These are phyloP conservation scores for Colletotrichum tofieldiae DNA, from an alignment of 2,329 filamentous ascomycete species.

Conservation along the genomic window DNA sequence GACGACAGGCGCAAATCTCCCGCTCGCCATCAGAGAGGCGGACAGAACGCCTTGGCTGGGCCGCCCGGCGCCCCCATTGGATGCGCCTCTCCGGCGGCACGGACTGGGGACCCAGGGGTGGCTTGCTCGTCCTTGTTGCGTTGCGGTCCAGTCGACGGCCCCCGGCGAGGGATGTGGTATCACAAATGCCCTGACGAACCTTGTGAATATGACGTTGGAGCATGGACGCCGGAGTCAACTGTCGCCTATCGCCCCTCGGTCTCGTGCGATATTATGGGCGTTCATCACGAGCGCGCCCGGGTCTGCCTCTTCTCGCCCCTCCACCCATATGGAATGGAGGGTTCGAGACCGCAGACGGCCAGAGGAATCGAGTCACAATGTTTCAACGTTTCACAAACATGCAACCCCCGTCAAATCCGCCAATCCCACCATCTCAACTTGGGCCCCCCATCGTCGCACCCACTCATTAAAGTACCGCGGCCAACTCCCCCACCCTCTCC, in stretches of 20 bases:
- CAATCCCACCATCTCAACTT: neutral
- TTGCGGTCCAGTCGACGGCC: constrained; percentile 15
- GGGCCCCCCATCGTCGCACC: constrained; percentile 1
- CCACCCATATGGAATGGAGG: no score
- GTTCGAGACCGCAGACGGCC: no score
- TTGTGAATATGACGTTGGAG: no score
- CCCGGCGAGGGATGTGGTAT: neutral
- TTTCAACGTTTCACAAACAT: constrained; percentile 24
- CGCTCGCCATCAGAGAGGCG: neutral
- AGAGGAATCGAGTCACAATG: neutral
- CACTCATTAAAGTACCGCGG: neutral
- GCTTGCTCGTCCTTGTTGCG: neutral
- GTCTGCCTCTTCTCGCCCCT: no score
- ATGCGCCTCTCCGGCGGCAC: neutral
- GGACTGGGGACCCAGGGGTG: no score
- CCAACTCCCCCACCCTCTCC: neutral
- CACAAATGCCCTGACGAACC: no score
- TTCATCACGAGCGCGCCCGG: no score
- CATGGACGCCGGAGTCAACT: no score
- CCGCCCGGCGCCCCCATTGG: constrained; percentile 10
- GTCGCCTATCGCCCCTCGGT: no score
- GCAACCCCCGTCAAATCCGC: neutral
- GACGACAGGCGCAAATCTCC: neutral
- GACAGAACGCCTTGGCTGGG: neutral
- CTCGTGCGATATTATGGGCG: no score